Evolutionary conservation across 257 asterid species (phyloP), one percentile per base, ranked within the genome.

Genomic region (Forsythia viridissima): DNA sequence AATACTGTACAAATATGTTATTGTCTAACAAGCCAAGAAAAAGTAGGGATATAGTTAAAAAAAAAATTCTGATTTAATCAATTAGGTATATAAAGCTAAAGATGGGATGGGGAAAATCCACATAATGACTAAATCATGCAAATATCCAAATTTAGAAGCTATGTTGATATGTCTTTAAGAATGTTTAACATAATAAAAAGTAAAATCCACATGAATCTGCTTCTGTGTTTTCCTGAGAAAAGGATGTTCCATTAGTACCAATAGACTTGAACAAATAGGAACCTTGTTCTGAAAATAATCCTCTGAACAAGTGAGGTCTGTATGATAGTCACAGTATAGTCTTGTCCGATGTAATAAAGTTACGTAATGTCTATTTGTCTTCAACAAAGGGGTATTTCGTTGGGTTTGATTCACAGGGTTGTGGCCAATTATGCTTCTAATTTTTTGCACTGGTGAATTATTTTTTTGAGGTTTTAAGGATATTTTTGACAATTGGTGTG

Each of bases 301-400:
- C 66, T 20, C 13, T 66, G 34, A 51, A 84, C 75, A 83, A 73
- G 74, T 61, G 55, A 76, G 78, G 51, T 52, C 51, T 63, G 38
- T 51, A 66, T 24, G 77, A 67, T 73, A 72, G 76, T 79, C 63
- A 51, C 67, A 37, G 39, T 48, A 20, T 51, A 80, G 66, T 13
- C 15, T 72, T 61, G 7, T 57, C 46, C 70, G 5, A 71, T 46
- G 73, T 46, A 70, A 69, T 36, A 70, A 77, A 39, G 77, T 38
- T 55, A 37, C 42, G 38, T 57, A 41, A 65, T 52, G 15, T 42
- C 24, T 42, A 80, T 30, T n/a, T 68, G 73, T 21, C 73, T 30
- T 51, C 5, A 13, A 36, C 3, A 59, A 65, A 55, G 52, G 71
- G 55, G 38, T n/a, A 20, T 61, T 43, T 7, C 9, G 36, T 37